Percentiles rank a stretch among this genome's conserved stretches.
Conservation (phyloP, 306 rosid genomes). For the Gastrolobium villosum region DNA sequence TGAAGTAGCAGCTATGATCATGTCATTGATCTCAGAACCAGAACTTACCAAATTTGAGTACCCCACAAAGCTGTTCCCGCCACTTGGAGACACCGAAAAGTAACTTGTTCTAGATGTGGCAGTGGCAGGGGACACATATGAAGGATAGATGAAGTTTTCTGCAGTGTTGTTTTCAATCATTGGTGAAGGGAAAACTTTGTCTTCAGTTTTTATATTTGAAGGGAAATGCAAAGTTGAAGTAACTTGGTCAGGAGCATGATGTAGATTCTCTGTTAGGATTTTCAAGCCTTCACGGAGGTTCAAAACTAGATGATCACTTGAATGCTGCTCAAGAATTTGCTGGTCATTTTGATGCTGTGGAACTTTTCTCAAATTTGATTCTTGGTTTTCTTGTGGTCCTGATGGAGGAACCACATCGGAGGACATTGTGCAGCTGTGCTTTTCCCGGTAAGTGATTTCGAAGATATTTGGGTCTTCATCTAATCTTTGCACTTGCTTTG, state of each 20-base stretch:
- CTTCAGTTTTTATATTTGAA: constrained; percentile 26
- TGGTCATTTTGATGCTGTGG: constrained; percentile 22
- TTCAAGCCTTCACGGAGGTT: constrained; percentile 51
- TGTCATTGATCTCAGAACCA: constrained; percentile 39
- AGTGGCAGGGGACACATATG: constrained; percentile 47
- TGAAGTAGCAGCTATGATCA: constrained; percentile 47
- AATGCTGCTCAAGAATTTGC: constrained; percentile 15
- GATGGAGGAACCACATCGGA: constrained; percentile 25
- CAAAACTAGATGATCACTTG: constrained; percentile 36
- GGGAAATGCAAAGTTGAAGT: constrained; percentile 39
- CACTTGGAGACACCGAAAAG: constrained; percentile 48
- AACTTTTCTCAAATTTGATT: constrained; percentile 11
- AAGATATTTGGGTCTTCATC: constrained; percentile 50
- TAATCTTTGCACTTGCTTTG: constrained; percentile 59
- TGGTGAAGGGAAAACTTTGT: background rate
- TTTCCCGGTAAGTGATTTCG: constrained; percentile 54
- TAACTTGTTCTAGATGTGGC: constrained; percentile 52
- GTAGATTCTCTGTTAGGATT: constrained; percentile 60
- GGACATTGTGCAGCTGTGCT: constrained; percentile 53
- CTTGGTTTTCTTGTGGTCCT: constrained; percentile 27
- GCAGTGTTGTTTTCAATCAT: constrained; percentile 26
- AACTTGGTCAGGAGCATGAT: constrained; percentile 14
- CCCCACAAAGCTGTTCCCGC: constrained; percentile 40
- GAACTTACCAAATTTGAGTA: constrained; percentile 43
- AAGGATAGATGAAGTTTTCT: constrained; percentile 42